A percentile compares a stretch with the other conserved stretches of the same genome.
phyloP scores from a whole-genome alignment of 2,329 filamentous ascomycete species.

The Sporothrix schenckii region DNA sequence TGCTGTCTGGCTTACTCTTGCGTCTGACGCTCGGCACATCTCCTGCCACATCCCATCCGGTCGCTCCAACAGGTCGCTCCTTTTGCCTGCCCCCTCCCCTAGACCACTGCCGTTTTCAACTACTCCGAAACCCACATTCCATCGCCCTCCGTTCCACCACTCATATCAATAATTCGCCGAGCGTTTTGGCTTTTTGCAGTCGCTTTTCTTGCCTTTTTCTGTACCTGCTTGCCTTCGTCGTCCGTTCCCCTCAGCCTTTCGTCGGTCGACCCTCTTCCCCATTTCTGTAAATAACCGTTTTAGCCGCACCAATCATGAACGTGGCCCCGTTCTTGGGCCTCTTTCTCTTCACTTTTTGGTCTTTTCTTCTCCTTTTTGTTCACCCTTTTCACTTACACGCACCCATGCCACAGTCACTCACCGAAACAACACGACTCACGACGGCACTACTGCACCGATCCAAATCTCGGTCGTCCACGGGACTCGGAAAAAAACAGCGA shows the following conservation, averaged over 20 bases:
- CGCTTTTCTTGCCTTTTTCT: neutral
- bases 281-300: slow-evolving; percentile 34
- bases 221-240: too few relatives aligned
- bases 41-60: slow-evolving; percentile 6
- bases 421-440: neutral
- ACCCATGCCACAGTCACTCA: neutral
- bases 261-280: neutral
- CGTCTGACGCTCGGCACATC: neutral
- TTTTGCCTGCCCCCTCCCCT: neutral
- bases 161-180: slow-evolving; percentile 7
- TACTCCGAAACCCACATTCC: slow-evolving; percentile 1
- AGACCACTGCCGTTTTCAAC: slow-evolving; percentile 10
- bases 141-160: neutral
- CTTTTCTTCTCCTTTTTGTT: neutral
- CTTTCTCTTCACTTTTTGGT: neutral
- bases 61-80: neutral
- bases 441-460: neutral
- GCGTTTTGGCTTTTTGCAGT: slow-evolving; percentile 3
- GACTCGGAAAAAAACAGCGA: slow-evolving; percentile 17
- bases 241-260: neutral
- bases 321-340: slow-evolving; percentile 8
- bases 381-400: too few relatives aligned
- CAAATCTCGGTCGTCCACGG: neutral
- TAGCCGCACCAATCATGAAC: slow-evolving; percentile 42
- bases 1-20: too few relatives aligned